Percentiles rank a stretch among this genome's conserved stretches.
These are phyloP conservation scores for Galium porrigens DNA, from an alignment of 305 asterid genomes.

Conservation along the genomic window DNA sequence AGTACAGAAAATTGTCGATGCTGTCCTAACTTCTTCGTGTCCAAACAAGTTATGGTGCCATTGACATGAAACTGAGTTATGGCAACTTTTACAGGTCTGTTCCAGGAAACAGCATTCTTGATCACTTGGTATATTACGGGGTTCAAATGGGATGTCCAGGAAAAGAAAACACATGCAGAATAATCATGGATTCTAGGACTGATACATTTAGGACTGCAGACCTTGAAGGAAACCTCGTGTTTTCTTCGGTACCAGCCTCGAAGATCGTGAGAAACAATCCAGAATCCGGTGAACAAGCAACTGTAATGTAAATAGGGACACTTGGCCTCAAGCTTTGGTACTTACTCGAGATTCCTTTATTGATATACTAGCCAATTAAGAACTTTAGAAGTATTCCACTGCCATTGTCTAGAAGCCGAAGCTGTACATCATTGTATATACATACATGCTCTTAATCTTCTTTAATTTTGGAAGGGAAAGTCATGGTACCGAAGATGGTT, in stretches of 20 bases:
- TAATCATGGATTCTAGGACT: conserved; percentile 40
- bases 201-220: conserved; percentile 36
- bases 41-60: background rate
- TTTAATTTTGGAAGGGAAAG: background rate
- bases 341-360: background rate
- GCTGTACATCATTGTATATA: conserved; percentile 1
- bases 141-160: conserved; percentile 61
- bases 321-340: background rate
- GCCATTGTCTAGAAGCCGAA: background rate
- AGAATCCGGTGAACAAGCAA: conserved; percentile 18
- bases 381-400: conserved; percentile 5
- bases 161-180: conserved; percentile 39
- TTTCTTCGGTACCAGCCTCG: conserved; percentile 32
- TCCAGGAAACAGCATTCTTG: conserved; percentile 65
- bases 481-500: background rate
- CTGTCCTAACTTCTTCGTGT: no score
- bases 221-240: conserved; percentile 45
- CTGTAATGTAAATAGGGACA: conserved; percentile 18
- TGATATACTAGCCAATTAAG: background rate
- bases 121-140: conserved; percentile 62
- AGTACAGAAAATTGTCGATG: no score
- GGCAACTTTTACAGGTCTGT: conserved; percentile 51
- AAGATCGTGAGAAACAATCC: conserved; percentile 28
- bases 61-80: background rate
- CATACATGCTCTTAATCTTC: background rate